Conservation (phyloP, 257 asterid genomes). For the Penstemon davidsonii region DNA sequence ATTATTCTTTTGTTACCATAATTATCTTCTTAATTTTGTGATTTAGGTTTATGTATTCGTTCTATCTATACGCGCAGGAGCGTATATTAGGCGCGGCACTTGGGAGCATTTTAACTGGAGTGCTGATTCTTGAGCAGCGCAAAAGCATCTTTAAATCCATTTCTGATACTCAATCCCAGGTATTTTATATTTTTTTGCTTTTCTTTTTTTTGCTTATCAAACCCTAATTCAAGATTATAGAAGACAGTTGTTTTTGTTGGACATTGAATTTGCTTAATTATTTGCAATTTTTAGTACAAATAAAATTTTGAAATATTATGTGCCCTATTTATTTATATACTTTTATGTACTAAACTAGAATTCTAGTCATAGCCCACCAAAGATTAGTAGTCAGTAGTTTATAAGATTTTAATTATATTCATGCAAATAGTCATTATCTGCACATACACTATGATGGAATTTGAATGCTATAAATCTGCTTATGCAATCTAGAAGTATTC, state of each 20-base stretch:
- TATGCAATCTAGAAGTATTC: not conserved
- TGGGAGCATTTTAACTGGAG: constrained; percentile 57
- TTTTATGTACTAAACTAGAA: not conserved
- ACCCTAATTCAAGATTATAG: not conserved
- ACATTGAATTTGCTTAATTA: constrained; percentile 2
- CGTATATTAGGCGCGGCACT: constrained; percentile 82
- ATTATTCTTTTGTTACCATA: not conserved
- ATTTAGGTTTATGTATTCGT: not conserved
- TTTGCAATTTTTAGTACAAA: not conserved
- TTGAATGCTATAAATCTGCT: not conserved
- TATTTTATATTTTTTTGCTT: not conserved
- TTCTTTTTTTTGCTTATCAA: not conserved
- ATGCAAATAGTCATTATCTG: not conserved
- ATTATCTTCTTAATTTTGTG: not conserved
- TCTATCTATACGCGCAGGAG: constrained; percentile 48
- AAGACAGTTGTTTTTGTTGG: not conserved
- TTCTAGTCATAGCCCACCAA: not conserved
- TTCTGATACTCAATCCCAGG: constrained; percentile 47
- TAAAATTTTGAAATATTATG: not conserved
- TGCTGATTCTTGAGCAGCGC: constrained; percentile 62
- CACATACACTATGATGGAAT: not conserved
- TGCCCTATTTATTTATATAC: not conserved
- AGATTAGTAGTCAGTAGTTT: not conserved
- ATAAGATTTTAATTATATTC: not conserved
- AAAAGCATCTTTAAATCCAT: constrained; percentile 55